Conservation (phyloP, 495 filamentous ascomycete genomes). For the Penicillium crystallinum region DNA sequence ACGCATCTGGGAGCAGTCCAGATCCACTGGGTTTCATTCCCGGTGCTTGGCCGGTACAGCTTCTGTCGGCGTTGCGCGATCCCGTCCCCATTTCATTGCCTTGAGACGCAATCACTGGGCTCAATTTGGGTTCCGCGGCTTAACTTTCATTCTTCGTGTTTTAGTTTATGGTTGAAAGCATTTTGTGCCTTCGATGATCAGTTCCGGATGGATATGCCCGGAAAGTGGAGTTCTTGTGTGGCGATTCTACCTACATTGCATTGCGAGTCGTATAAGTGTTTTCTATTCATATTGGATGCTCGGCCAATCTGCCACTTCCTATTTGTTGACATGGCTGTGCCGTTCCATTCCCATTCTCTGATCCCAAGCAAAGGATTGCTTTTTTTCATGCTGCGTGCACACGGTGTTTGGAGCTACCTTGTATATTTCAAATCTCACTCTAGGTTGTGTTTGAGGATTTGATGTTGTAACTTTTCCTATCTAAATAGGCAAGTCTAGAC, state of each 20-base stretch:
- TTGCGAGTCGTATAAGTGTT: neutral
- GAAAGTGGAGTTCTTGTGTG: neutral
- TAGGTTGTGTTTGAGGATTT: neutral
- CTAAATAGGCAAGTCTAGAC: too few species aligned
- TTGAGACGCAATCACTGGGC: neutral
- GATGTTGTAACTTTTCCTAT: neutral
- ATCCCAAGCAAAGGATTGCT: constrained; percentile 1
- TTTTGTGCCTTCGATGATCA: neutral
- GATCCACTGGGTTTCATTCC: neutral
- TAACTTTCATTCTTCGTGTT: neutral
- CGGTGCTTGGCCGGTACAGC: neutral
- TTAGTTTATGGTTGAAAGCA: neutral
- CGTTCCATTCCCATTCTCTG: neutral
- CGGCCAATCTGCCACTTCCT: neutral
- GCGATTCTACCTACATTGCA: neutral
- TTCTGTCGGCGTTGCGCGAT: neutral
- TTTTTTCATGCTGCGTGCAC: neutral
- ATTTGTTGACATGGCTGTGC: neutral
- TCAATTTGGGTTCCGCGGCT: neutral
- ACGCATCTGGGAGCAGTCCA: neutral
- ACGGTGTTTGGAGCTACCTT: constrained; percentile 4
- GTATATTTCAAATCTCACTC: neutral
- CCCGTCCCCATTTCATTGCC: neutral
- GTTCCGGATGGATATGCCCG: neutral
- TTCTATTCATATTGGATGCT: neutral